Evolutionary conservation across 805 yeast genomes (phyloP).

Genomic region (Isabelozyma rhagii): DNA sequence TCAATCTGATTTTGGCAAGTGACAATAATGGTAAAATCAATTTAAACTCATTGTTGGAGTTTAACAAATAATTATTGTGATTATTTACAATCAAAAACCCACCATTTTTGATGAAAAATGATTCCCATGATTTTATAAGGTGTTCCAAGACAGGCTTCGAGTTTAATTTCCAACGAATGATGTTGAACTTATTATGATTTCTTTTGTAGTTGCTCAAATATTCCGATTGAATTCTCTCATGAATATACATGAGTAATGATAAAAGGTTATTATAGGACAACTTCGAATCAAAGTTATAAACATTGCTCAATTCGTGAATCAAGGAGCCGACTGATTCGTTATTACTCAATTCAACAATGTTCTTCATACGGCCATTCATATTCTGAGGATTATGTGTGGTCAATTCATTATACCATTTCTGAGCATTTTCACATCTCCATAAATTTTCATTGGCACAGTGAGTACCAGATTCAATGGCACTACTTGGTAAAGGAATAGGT

Average conservation of each 20-base stretch:
- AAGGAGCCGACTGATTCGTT: slow-evolving; percentile 46
- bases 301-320: slow-evolving; percentile 44
- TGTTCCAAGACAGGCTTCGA: slow-evolving; percentile 57
- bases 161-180: slow-evolving; percentile 62
- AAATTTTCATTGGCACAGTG: slow-evolving; percentile 58
- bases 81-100: slow-evolving; percentile 58
- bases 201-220: slow-evolving; percentile 25
- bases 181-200: slow-evolving; percentile 14
- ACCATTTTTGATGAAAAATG: slow-evolving; percentile 55
- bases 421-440: slow-evolving; percentile 52
- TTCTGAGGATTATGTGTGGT: slow-evolving; percentile 11
- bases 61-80: slow-evolving; percentile 46
- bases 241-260: slow-evolving; percentile 60
- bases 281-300: slow-evolving; percentile 28
- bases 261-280: slow-evolving; percentile 50
- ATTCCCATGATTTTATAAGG: slow-evolving; percentile 67
- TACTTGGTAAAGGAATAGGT: slow-evolving; percentile 34
- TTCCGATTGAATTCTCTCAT: slow-evolving; percentile 61
- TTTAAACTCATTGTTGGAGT: slow-evolving; percentile 55
- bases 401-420: slow-evolving; percentile 47
- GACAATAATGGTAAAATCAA: slow-evolving; percentile 63
- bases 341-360: slow-evolving; percentile 56
- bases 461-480: slow-evolving; percentile 59
- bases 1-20: slow-evolving; percentile 64
- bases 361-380: neutral